These are phyloP conservation scores for Nadsonia starkeyi-henricii DNA, from an alignment of 1,139 yeast genomes.

Conservation along the genomic window DNA sequence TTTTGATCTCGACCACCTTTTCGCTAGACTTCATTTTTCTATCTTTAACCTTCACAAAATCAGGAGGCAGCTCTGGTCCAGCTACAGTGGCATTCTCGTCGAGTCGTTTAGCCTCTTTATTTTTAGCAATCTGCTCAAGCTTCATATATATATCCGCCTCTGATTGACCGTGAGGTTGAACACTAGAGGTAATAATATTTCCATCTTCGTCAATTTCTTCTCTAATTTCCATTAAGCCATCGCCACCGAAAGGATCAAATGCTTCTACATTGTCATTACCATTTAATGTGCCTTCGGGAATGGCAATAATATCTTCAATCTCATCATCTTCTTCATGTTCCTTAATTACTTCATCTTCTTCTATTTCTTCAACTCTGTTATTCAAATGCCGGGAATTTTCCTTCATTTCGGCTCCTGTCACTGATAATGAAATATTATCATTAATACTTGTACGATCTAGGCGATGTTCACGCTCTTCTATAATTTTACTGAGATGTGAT, in stretches of 20 bases:
- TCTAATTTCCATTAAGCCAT: not conserved
- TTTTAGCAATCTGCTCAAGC: slow-evolving; percentile 14
- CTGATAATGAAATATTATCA: not conserved
- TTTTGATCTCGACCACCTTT: not conserved
- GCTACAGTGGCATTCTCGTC: slow-evolving; percentile 3
- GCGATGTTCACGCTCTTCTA: not conserved
- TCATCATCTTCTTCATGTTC: too few relatives aligned
- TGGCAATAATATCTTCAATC: not conserved
- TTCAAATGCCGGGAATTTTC: not conserved
- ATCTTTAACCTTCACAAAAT: not conserved
- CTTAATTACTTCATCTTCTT: not conserved
- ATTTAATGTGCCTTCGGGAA: too few relatives aligned
- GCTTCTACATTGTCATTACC: not conserved
- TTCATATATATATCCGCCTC: slow-evolving; percentile 10
- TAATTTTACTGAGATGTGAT: not conserved
- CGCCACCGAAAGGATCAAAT: not conserved
- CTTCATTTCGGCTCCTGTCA: not conserved
- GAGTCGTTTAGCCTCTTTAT: slow-evolving; percentile 8
- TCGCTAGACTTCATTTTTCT: not conserved
- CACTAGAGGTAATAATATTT: slow-evolving; percentile 32
- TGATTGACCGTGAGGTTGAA: slow-evolving; percentile 13
- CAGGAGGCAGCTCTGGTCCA: not conserved
- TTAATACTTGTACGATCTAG: not conserved
- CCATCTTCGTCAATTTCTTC: slow-evolving; percentile 39
- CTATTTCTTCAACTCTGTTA: not conserved